Evolutionary conservation across 176 grass and related monocot species (phyloP).

Genomic region (Neostapfia colusana): DNA sequence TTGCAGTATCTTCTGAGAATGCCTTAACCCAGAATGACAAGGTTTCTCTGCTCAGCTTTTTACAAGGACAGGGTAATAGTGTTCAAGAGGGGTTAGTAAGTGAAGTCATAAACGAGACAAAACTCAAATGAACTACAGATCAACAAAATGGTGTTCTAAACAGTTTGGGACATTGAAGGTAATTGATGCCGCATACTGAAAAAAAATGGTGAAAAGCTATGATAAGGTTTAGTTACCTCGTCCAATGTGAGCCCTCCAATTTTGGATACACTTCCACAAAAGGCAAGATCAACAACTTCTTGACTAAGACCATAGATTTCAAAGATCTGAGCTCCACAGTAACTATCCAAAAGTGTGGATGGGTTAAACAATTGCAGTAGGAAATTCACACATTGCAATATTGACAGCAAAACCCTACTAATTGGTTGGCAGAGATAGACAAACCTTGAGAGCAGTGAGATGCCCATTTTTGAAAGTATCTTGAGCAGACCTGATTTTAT

Average conservation of each 20-base stretch:
- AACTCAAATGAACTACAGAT: slow-evolving; percentile 7
- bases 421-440: slow-evolving; percentile 42
- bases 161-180: slow-evolving; percentile 4
- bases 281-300: slow-evolving; percentile 94
- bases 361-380: slow-evolving; percentile 41
- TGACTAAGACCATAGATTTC: slow-evolving; percentile 99
- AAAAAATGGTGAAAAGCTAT: slow-evolving; percentile 18
- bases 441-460: slow-evolving; percentile 99
- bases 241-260: slow-evolving; percentile 95
- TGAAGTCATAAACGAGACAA: slow-evolving; percentile 20
- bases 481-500: slow-evolving; percentile 95
- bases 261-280: slow-evolving; percentile 98
- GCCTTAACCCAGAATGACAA: slow-evolving; percentile 99
- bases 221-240: slow-evolving; percentile 62
- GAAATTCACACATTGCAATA: slow-evolving; percentile 25
- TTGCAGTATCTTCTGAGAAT: slow-evolving; percentile 97
- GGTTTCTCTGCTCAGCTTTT: slow-evolving; percentile 89
- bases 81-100: slow-evolving; percentile 26
- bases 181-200: slow-evolving; percentile 10
- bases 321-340: slow-evolving; percentile 99
- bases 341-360: slow-evolving; percentile 57
- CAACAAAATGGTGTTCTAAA: background rate
- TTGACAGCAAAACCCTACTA: slow-evolving; percentile 8
- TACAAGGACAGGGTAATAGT: slow-evolving; percentile 41
- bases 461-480: slow-evolving; percentile 99